phyloP scores from a whole-genome alignment of 164 flowering plant species.

The Berberis thunbergii region DNA sequence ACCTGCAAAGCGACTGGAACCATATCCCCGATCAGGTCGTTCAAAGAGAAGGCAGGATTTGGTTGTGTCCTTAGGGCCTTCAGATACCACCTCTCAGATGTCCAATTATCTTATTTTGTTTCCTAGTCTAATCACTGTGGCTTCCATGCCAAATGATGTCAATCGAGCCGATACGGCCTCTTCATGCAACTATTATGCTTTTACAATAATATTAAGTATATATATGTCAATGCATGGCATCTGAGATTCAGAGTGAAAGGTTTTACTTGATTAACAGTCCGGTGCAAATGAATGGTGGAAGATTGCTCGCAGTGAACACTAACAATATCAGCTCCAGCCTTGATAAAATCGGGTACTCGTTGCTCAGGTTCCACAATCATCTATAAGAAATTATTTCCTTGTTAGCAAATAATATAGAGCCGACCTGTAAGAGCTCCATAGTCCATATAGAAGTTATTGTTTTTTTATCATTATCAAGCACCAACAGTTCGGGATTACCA shows the following conservation, averaged over 20 bases:
- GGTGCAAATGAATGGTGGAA: constrained; percentile 93
- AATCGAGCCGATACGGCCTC: too few relatives aligned
- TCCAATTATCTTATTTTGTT: too few relatives aligned
- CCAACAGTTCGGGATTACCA: constrained; percentile 37
- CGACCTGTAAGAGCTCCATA: not conserved
- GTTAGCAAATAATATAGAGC: constrained; percentile 11
- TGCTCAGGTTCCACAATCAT: constrained; percentile 99
- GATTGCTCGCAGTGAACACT: constrained; percentile 96
- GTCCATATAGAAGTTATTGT: too few relatives aligned
- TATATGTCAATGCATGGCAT: not conserved
- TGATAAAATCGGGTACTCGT: constrained; percentile 89
- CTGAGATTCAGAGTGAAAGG: not conserved
- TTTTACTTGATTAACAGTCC: constrained; percentile 73
- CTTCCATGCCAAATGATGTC: too few relatives aligned
- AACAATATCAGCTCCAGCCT: constrained; percentile 98
- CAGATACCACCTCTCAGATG: too few relatives aligned
- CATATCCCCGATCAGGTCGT: too few relatives aligned
- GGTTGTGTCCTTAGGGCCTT: too few relatives aligned
- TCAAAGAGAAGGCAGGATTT: too few relatives aligned
- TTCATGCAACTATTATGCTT: too few relatives aligned
- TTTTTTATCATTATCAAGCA: too few relatives aligned
- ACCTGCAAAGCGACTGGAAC: too few relatives aligned
- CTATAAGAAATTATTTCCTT: constrained; percentile 26
- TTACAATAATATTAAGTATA: not conserved
- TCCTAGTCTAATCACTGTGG: too few relatives aligned